Evolutionary conservation across 257 asterid species (phyloP).

Genomic region (Capsicum rhomboideum): DNA sequence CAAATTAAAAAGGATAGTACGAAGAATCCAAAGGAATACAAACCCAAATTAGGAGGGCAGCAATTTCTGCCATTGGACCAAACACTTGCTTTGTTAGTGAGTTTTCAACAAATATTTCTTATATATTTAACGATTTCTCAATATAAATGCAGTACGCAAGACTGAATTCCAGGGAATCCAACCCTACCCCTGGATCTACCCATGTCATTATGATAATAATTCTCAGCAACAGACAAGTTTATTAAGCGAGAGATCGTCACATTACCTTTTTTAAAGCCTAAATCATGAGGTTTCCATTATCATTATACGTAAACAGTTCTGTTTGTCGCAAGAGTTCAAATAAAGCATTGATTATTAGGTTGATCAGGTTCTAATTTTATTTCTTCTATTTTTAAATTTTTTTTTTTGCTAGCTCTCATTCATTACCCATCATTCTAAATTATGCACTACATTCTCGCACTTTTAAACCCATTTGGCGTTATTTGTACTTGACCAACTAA

Average conservation of each 20-base stretch:
- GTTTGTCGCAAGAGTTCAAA: neutral
- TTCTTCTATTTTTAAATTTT: neutral
- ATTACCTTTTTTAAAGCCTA: neutral
- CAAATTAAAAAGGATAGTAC: no score
- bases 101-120: no score
- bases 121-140: no score
- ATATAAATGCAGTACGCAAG: no score
- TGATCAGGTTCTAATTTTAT: neutral
- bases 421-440: neutral
- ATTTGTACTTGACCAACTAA: neutral
- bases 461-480: neutral
- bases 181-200: no score
- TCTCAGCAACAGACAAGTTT: slow-evolving; percentile 6
- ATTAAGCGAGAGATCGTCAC: neutral
- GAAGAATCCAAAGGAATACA: no score
- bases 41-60: no score
- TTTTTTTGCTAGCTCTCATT: neutral
- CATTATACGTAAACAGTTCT: neutral
- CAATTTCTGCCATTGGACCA: no score
- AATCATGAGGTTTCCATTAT: neutral
- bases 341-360: neutral
- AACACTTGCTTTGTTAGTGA: no score
- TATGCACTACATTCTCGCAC: neutral
- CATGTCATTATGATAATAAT: neutral
- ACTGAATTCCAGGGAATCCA: no score